phyloP scores from a whole-genome alignment of 345 rosid species.

The Eucalyptus pauciflora region DNA sequence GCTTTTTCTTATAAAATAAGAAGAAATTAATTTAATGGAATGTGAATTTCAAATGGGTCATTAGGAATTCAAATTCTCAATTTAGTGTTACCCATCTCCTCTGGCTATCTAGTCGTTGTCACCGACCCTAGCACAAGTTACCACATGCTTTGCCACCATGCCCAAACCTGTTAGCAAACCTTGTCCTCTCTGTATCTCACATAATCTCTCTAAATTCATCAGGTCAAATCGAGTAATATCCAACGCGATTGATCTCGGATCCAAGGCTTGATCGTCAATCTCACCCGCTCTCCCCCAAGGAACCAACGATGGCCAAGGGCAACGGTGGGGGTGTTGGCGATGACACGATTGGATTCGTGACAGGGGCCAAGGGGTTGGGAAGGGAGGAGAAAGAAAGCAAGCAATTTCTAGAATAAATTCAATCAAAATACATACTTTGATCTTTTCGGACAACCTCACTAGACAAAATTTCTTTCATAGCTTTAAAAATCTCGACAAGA shows the following conservation, averaged over 20 bases:
- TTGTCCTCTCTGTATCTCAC: background rate
- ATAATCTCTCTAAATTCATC: background rate
- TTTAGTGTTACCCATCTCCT: background rate
- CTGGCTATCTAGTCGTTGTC: background rate
- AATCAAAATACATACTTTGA: background rate
- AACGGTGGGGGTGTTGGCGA: background rate
- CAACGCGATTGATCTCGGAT: background rate
- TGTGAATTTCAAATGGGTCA: background rate
- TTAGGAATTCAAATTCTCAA: background rate
- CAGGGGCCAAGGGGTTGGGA: fast-evolving
- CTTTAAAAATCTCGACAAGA: background rate
- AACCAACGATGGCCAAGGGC: background rate
- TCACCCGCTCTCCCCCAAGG: background rate
- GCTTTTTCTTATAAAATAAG: background rate
- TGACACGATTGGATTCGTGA: background rate
- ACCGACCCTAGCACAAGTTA: background rate
- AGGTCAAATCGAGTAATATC: background rate
- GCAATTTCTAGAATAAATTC: background rate
- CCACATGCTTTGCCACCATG: background rate
- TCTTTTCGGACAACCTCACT: background rate
- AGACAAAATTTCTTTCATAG: background rate
- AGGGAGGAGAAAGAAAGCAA: background rate
- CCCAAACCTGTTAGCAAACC: background rate
- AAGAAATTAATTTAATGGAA: background rate
- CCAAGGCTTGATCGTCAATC: background rate